These are phyloP conservation scores for Rhodotorula toruloides DNA, from an alignment of 768 basidiomycete species.

Conservation along the genomic window DNA sequence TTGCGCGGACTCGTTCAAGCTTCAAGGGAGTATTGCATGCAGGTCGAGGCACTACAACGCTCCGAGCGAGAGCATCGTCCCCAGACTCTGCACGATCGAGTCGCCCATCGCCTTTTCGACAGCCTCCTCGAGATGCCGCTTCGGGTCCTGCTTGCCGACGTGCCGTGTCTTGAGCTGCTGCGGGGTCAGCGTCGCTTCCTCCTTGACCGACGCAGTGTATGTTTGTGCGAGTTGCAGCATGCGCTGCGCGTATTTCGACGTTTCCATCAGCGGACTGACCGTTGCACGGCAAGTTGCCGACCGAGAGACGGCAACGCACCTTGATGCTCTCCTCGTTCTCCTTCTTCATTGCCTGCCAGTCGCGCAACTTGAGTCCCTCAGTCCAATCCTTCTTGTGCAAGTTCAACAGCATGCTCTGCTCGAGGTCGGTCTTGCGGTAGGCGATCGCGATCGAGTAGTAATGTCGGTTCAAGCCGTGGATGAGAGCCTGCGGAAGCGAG, in stretches of 20 bases:
- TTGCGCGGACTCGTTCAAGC: neutral
- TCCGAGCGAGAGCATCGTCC: conserved; percentile 30
- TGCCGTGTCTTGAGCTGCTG: conserved; percentile 88
- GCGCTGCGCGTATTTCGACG: too few species aligned
- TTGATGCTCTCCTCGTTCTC: conserved; percentile 89
- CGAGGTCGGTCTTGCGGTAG: conserved; percentile 95
- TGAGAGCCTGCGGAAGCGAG: conserved; percentile 45
- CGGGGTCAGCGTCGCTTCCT: conserved; percentile 87
- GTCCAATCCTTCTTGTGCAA: conserved; percentile 99
- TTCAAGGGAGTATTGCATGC: neutral
- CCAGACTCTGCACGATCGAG: conserved; percentile 39
- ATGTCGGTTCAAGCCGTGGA: conserved; percentile 94
- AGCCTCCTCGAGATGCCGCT: conserved; percentile 92
- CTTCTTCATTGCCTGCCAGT: conserved; percentile 83
- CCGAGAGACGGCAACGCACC: conserved; percentile 53
- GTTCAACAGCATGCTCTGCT: conserved; percentile 98
- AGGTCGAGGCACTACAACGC: conserved; percentile 17
- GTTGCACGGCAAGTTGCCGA: too few species aligned
- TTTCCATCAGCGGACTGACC: too few species aligned
- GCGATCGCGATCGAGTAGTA: conserved; percentile 98
- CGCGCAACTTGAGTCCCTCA: conserved; percentile 83
- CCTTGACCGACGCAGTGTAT: conserved; percentile 97
- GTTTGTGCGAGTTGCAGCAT: conserved; percentile 89
- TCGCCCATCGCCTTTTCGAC: conserved; percentile 98
- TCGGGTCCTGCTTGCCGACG: conserved; percentile 56